These are phyloP conservation scores for Coniferiporia weirii DNA, from an alignment of 1,284 basidiomycete species.

Conservation along the genomic window DNA sequence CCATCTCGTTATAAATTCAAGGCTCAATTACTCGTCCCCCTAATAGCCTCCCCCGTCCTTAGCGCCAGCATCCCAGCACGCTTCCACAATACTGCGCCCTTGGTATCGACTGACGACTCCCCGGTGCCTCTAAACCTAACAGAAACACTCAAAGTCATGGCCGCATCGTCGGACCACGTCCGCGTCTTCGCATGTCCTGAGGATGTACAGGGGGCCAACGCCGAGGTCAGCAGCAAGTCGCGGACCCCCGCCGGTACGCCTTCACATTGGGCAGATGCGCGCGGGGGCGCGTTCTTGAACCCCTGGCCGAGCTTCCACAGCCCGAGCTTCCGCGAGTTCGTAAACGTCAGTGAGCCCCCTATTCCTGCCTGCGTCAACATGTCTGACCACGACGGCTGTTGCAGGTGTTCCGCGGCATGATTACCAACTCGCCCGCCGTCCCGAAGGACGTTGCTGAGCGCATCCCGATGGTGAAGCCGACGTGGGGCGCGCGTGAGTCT, in stretches of 20 bases:
- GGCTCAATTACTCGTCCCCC: no score
- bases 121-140: no score
- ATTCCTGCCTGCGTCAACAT: background rate
- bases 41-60: no score
- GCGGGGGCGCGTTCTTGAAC: conserved; percentile 31
- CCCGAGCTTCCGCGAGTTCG: conserved; percentile 13
- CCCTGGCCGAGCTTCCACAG: conserved; percentile 38
- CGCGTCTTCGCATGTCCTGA: background rate
- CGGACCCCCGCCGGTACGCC: conserved; percentile 1
- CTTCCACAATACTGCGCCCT: no score
- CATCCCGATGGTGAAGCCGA: conserved; percentile 32
- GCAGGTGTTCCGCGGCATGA: conserved; percentile 15
- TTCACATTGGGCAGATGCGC: conserved; percentile 26
- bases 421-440: conserved; percentile 13
- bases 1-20: no score
- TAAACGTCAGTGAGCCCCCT: conserved; percentile 18
- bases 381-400: background rate
- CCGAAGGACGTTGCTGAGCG: conserved; percentile 19
- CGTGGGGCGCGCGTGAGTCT: conserved; percentile 28
- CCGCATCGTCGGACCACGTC: background rate
- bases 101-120: no score
- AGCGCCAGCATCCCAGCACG: no score
- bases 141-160: background rate
- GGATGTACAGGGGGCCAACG: background rate
- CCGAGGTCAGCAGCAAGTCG: background rate